Evolutionary conservation across 2,329 filamentous ascomycete species (phyloP), one percentile per base, ranked within the genome.

Genomic region (Penicillium thymicola): DNA sequence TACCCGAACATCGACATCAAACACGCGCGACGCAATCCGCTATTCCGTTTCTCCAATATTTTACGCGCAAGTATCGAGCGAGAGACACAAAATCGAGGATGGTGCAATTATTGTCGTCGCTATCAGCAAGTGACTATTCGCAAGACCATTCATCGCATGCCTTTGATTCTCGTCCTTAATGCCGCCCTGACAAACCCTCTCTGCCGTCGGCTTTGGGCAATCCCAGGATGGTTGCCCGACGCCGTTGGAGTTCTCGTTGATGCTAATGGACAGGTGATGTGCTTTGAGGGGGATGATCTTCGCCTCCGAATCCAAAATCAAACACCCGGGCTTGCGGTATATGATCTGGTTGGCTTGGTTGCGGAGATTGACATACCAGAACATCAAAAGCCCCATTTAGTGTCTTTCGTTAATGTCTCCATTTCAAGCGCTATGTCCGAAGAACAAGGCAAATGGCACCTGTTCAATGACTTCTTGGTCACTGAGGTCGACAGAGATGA

Each of bases 381-480:
- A 64, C 87, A 90, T 37, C 89, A 95, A 68, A 94, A 93, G 69
- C 86, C 92, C 0, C 94, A 99, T 75, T 80, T 99, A 23, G 92
- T 97, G 8, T 90, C 92, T 11, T 89, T 96, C 72, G 86, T 96
- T 64, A 95, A 99, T 71, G 89, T 91, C 84, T 79, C 74, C 42
- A 70, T 78, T 5, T 78, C 73, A 10, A 69, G 71, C 25, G 66
- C 67, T 7, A 62, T 73, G 32, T 72, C 82, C 0, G 81, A 85
- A 1, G 78, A 78, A 4, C 82, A 85, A 61, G 88, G 85, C 67
- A 87, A 88, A 65, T 99, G 95, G 95, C 91, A 97, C 74, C 76
- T 99, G 1, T 97, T 99, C 78, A 99, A 99, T 66, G 94, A 99
- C 75, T 99, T 99, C 68, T 77, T 96, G 36, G 95, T 99, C 23